These are phyloP conservation scores for Nicotiana obtusifolia DNA, from an alignment of 257 asterid species.

Conservation along the genomic window DNA sequence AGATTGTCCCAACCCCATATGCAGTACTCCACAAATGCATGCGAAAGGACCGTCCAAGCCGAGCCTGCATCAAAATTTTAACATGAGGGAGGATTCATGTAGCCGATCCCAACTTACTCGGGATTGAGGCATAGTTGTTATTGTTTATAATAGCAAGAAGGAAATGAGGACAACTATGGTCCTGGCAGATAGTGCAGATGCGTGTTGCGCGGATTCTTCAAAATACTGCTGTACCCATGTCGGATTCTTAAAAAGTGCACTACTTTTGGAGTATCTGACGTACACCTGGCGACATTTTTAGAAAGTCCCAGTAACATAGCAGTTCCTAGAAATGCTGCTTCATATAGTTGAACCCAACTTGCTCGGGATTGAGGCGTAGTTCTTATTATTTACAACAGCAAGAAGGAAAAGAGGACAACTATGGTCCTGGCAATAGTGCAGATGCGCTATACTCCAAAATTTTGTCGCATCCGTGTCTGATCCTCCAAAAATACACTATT, in stretches of 20 bases:
- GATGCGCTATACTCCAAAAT: too few relatives aligned
- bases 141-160: neutral
- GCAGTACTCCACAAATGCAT: slow-evolving; percentile 24
- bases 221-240: too few relatives aligned
- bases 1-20: slow-evolving; percentile 34
- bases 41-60: slow-evolving; percentile 23
- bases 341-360: neutral
- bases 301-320: too few relatives aligned
- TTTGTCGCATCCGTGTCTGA: too few relatives aligned
- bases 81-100: neutral
- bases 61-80: slow-evolving; percentile 14
- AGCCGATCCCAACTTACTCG: neutral
- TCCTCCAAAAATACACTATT: too few relatives aligned
- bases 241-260: too few relatives aligned
- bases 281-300: rapidly evolving
- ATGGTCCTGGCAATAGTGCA: too few relatives aligned
- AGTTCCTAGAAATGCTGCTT: neutral
- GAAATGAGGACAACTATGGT: neutral
- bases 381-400: neutral
- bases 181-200: too few relatives aligned
- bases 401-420: neutral
- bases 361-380: neutral
- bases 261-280: too few relatives aligned
- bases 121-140: neutral
- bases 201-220: too few relatives aligned